Evolutionary conservation across 75 land plant species (phyloP), one percentile per base, ranked within the genome.

Genomic region (Azolla pinnata): DNA sequence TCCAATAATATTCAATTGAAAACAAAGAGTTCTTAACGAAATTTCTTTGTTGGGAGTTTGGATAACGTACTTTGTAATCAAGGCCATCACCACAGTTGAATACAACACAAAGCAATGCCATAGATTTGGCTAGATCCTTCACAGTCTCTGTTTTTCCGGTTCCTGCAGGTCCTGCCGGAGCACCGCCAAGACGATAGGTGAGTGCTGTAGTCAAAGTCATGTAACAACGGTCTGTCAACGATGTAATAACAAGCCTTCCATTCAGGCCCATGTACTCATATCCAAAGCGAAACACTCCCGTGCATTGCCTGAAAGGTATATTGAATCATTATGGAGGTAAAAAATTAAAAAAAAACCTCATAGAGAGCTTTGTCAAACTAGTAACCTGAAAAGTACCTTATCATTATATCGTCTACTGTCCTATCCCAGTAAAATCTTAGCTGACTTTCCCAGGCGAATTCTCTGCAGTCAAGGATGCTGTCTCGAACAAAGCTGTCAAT

Each of bases 41-140:
- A n/a, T n/a, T n/a, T n/a, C n/a, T n/a, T n/a, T n/a, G n/a, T n/a
- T n/a, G n/a, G n/a, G n/a, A n/a, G n/a, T n/a, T n/a, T n/a, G n/a
- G n/a, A n/a, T n/a, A n/a, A n/a, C n/a, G n/a, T 20, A 70, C 73
- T 67, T 71, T 71, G 68, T 65, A 71, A 50, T 71, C 74, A 19
- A 71, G 68, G 26, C 68, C 74, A 51, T 65, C 74, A n/a, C 68
- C 74, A 58, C 74, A 71, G 29, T 71, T 71, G 55, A 71, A 71
- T 0, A 71, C 74, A 27, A 69, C 67, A 62, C 72, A 69, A 27
- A 69, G 72, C 19, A 69, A 45, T 1, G 72, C 72, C 72, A 69
- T 69, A 12, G 72, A 69, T 45, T 69, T 69, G 33, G 72, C 72
- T 33, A 69, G 67, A 45, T 69, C 72, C 29, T 69, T 69, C 12